Conservation (phyloP, 1,139 yeast genomes). For the Blastobotrys petasosporus region DNA sequence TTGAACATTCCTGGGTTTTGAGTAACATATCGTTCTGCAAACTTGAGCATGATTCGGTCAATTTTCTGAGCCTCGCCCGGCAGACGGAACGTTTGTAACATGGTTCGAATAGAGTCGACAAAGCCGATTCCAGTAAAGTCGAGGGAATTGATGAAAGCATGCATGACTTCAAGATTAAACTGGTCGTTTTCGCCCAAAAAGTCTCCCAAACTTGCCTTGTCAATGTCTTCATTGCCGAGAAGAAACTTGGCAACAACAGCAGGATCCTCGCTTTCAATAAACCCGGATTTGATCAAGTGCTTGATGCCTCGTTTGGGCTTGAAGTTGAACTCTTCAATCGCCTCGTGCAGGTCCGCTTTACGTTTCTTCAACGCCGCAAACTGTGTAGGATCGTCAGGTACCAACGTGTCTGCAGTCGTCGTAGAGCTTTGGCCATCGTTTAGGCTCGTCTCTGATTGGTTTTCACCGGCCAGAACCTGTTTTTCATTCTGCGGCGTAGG, state of each 20-base stretch:
- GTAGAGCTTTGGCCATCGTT: constrained; percentile 13
- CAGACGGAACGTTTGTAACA: constrained; percentile 80
- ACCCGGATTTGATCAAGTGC: constrained; percentile 54
- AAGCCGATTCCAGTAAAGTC: constrained; percentile 65
- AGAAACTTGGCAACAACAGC: constrained; percentile 67
- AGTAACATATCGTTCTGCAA: constrained; percentile 84
- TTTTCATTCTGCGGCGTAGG: constrained; percentile 1
- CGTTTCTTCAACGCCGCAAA: constrained; percentile 81
- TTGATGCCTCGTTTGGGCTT: constrained; percentile 79
- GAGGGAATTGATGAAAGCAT: constrained; percentile 84
- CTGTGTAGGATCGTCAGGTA: constrained; percentile 66
- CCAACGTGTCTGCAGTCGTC: constrained; percentile 10
- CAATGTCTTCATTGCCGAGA: constrained; percentile 71
- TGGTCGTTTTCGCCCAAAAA: constrained; percentile 87
- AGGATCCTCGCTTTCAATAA: constrained; percentile 58
- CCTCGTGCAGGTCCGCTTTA: constrained; percentile 75
- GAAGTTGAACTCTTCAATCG: constrained; percentile 71
- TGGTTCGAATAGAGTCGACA: constrained; percentile 79
- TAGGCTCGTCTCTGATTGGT: constrained; percentile 4
- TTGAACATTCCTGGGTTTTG: constrained; percentile 84
- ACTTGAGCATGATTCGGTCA: constrained; percentile 92
- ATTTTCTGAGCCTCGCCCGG: constrained; percentile 99
- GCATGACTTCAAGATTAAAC: constrained; percentile 76
- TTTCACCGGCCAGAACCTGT: neutral
- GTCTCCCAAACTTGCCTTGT: constrained; percentile 83